Evolutionary conservation across 441 rosid species (phyloP).

Genomic region (Pelargonium cotyledonis): DNA sequence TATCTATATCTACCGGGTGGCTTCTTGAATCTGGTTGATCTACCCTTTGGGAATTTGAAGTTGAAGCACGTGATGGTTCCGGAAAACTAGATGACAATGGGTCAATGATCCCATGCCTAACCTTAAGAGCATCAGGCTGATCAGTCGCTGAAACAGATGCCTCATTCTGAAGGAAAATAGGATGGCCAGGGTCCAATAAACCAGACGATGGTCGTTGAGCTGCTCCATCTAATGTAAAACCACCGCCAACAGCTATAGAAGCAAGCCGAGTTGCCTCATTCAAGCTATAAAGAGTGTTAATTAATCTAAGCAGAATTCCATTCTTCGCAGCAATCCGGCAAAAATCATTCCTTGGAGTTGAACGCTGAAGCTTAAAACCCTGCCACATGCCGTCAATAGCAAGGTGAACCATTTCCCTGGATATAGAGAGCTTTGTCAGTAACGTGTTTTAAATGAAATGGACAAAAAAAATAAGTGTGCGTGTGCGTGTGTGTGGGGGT

Average conservation of each 20-base stretch:
- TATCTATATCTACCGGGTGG: constrained; percentile 41
- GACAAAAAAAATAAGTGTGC: no score
- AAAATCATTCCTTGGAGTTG: constrained; percentile 90
- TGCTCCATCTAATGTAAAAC: constrained; percentile 49
- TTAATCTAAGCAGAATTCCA: constrained; percentile 76
- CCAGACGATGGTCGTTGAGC: constrained; percentile 64
- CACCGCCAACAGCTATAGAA: constrained; percentile 55
- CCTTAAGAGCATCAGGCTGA: constrained; percentile 47
- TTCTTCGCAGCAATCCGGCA: constrained; percentile 93
- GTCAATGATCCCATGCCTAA: constrained; percentile 43
- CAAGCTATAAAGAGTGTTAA: constrained; percentile 93
- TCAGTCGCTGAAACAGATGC: constrained; percentile 37
- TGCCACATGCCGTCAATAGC: constrained; percentile 99
- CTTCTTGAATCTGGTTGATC: constrained; percentile 54
- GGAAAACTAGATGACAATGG: constrained; percentile 33
- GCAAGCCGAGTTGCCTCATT: constrained; percentile 93
- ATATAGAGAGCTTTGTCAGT: constrained; percentile 32
- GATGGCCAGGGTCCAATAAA: constrained; percentile 54
- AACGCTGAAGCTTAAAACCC: constrained; percentile 90
- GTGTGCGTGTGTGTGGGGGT: no score
- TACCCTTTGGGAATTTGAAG: constrained; percentile 53
- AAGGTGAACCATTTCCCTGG: constrained; percentile 99
- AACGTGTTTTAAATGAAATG: no score
- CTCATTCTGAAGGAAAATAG: constrained; percentile 54
- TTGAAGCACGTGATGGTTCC: constrained; percentile 62